Conservation (phyloP, 2,329 filamentous ascomycete genomes). For the Ophiostoma sp. region DNA sequence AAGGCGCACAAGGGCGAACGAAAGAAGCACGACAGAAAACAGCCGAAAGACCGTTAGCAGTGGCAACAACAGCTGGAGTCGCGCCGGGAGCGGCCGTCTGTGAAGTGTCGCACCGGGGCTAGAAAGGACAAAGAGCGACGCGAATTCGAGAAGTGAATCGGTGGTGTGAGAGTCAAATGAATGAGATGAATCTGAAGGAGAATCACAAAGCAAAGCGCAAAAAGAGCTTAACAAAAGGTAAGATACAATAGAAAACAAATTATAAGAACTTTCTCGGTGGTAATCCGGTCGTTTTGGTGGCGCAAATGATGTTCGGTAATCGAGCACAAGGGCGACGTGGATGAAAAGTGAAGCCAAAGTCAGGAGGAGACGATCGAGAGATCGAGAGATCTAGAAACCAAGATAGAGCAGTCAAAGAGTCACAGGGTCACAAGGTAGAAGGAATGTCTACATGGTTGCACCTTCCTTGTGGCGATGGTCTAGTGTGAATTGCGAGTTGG, state of each 20-base stretch:
- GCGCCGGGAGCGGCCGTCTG: slow-evolving; percentile 16
- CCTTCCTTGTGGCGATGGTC: background rate
- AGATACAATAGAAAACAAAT: background rate
- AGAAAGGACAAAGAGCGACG: background rate
- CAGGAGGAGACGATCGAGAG: background rate
- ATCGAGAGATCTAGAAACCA: background rate
- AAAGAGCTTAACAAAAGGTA: background rate
- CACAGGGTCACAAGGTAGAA: background rate
- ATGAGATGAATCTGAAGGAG: background rate
- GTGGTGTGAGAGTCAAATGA: background rate
- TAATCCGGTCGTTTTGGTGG: background rate
- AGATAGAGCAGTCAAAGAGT: background rate
- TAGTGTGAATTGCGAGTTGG: background rate
- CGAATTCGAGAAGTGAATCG: background rate
- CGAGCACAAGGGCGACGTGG: background rate
- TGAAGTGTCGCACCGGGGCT: background rate
- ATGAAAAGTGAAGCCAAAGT: slow-evolving; percentile 3
- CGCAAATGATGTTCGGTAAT: background rate
- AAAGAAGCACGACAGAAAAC: background rate
- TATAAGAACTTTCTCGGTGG: background rate
- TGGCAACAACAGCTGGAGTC: background rate
- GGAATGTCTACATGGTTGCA: background rate
- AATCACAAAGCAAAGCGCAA: background rate
- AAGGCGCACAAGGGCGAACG: too few species aligned
- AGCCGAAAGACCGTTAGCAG: background rate